These are phyloP conservation scores for Suhomyces sp. DNA, from an alignment of 805 yeast genomes.

Conservation along the genomic window DNA sequence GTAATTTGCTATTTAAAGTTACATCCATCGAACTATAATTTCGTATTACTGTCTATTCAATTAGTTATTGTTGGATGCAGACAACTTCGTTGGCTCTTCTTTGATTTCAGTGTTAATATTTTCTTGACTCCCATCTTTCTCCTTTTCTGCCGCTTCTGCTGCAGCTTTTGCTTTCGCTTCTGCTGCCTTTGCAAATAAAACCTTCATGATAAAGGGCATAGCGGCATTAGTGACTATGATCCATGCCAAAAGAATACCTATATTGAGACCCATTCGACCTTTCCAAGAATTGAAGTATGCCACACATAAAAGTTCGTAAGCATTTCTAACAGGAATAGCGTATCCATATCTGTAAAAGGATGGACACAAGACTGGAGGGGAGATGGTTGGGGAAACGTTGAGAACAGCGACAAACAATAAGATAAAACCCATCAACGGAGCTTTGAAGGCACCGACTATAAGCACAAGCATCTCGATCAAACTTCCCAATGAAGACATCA, in stretches of 20 bases:
- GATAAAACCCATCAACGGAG: slow-evolving; percentile 28
- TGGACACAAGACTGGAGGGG: slow-evolving; percentile 29
- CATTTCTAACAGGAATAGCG: slow-evolving; percentile 27
- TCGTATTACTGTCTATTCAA: too few species aligned
- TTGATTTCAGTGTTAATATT: too few species aligned
- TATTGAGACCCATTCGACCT: slow-evolving; percentile 32
- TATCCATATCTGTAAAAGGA: slow-evolving; percentile 29
- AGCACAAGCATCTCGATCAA: slow-evolving; percentile 28
- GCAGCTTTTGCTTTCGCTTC: slow-evolving; percentile 12
- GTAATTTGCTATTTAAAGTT: too few species aligned
- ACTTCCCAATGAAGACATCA: slow-evolving; percentile 32
- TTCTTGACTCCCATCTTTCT: too few species aligned
- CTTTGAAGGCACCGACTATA: slow-evolving; percentile 21
- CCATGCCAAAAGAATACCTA: slow-evolving; percentile 35
- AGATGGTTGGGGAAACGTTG: slow-evolving; percentile 31
- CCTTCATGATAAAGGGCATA: slow-evolving; percentile 28
- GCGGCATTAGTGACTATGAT: slow-evolving; percentile 23
- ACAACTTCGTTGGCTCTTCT: too few species aligned
- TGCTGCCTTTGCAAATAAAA: slow-evolving; percentile 11
- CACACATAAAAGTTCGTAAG: slow-evolving; percentile 31
- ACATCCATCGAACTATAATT: too few species aligned
- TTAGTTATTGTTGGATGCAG: too few species aligned
- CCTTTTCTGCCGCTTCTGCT: slow-evolving; percentile 9
- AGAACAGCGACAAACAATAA: slow-evolving; percentile 27
- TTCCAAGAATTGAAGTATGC: slow-evolving; percentile 35